Evolutionary conservation across 176 grass and related monocot genomes (phyloP), one percentile per base, ranked within the genome.

Genomic region (Pharus latifolius): DNA sequence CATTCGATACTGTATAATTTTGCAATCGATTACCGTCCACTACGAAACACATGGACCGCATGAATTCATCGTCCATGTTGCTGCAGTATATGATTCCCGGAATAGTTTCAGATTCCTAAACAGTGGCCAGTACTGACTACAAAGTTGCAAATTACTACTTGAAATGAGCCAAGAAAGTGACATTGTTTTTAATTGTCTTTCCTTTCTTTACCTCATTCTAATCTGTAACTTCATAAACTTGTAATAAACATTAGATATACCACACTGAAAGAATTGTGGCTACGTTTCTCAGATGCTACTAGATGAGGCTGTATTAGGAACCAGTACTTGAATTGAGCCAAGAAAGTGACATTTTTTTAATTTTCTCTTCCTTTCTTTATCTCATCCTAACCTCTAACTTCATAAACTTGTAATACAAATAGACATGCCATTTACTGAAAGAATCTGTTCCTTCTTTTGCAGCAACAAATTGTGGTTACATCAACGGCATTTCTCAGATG

Each of bases 71-170:
- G 28, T 40, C 38, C 59, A 49, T 65, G 26, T 74, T 60, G 42
- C 49, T 65, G 18, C 28, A 47, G 83, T 69, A 85, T 80, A 85
- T 46, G 67, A 69, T 85, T 85, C 70, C 49, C 17, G 53, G 75
- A 64, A 70, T 41, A 2, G 31, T 63, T 80, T 80, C 38, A 56
- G 63, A 63, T 79, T 79, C 46, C 14, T 38, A 58, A n/a, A 63
- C 65, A 57, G 8, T 64, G 57, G 34, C 49, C 28, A 14, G 49
- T 30, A 75, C 40, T 75, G 63, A 69, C 48, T 69, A 26, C n/a
- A 67, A 74, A 38, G 8, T 31, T 52, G 19, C 26, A 46, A 54
- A n/a, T n/a, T 43, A 73, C 46, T 27, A 60, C 20, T 84, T 74
- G 45, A 71, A 35, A 38, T 19, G n/a, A 60, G 51, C 13, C 12